Conservation (phyloP, 495 filamentous ascomycete genomes). For the Usnea hakonensis region DNA sequence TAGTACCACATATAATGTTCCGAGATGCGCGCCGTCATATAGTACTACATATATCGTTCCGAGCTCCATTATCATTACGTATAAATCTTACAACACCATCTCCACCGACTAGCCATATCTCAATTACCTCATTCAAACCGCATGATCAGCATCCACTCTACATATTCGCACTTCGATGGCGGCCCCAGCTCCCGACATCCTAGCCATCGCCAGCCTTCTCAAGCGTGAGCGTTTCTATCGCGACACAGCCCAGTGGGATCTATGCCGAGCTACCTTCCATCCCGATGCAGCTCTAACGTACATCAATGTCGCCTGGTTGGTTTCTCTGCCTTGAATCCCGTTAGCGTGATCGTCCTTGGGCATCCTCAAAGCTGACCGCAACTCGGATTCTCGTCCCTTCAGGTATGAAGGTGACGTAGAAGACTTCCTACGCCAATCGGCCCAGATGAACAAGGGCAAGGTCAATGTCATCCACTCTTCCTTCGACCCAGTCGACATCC, state of each 20-base stretch:
- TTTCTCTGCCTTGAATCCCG: neutral
- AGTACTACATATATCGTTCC: no score
- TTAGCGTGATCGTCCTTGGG: neutral
- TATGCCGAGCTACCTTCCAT: constrained; percentile 5
- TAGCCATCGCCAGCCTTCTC: constrained; percentile 9
- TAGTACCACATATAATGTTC: no score
- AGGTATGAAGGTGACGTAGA: constrained; percentile 10
- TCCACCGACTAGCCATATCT: neutral
- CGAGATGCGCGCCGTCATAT: no score
- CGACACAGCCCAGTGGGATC: constrained; percentile 9
- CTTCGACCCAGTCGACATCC: constrained; percentile 11
- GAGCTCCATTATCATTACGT: no score
- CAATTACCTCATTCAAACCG: neutral
- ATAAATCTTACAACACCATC: neutral
- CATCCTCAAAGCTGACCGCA: neutral
- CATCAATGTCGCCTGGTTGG: constrained; percentile 10
- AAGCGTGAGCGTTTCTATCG: constrained; percentile 11
- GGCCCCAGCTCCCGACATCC: constrained; percentile 3
- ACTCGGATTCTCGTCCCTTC: neutral
- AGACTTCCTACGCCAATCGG: constrained; percentile 7
- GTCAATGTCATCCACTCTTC: constrained; percentile 8
- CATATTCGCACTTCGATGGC: neutral
- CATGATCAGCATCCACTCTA: neutral
- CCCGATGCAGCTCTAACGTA: constrained; percentile 3
- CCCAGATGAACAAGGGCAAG: constrained; percentile 4